Base-by-base conservation (phyloP, 306 rosid genomes). In the cucumber (Cucumis sativus) region DNA sequence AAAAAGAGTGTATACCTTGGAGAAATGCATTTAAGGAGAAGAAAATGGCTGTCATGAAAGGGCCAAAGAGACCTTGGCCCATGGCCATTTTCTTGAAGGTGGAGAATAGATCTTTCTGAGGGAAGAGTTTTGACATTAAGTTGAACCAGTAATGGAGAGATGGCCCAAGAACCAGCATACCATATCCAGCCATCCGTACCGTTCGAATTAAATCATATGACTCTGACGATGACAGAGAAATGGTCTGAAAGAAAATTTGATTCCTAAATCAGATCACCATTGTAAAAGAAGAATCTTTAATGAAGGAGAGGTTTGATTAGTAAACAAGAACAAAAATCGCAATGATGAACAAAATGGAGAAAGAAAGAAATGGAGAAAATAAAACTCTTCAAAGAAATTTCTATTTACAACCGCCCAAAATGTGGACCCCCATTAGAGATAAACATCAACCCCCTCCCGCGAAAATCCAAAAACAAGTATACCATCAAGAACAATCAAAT, bases 111-210 rank as follows among this genome's bases (percentile, higher is more conserved):
- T 95, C 98, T 72, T 88, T 87, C 82, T 79, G 74, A 10, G 98
- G 98, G 78, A 81, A 92, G 70, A 79, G 84, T 80, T 82, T 85
- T 25, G 97, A 92, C 90, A 95, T 80, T 61, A 92, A 86, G 90
- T 95, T 90, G 86, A 90, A 92, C 98, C 97, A 95, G 74, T 87
- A 90, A 88, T 92, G 98, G 77, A 92, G 84, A 14, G 96, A 37
- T 15, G 98, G 98, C 75, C 98, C 98, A 80, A 95, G 82, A 78
- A 95, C 37, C 67, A 95, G 4, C 92, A 90, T 21, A 66, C 97
- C 98, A 78, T 95, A 92, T 76, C 91, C 93, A 15, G 92, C 96
- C 98, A 92, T 95, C 40, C 98, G 93, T 61, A 85, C 78, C 54
- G 96, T 92, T 88, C 98, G 91, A 79, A 88, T 33, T 41, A 83